A percentile compares a stretch with the other conserved stretches of the same genome.
These are phyloP conservation scores for Ogataea paradorogensis DNA, from an alignment of 805 yeast genomes.

Conservation along the genomic window DNA sequence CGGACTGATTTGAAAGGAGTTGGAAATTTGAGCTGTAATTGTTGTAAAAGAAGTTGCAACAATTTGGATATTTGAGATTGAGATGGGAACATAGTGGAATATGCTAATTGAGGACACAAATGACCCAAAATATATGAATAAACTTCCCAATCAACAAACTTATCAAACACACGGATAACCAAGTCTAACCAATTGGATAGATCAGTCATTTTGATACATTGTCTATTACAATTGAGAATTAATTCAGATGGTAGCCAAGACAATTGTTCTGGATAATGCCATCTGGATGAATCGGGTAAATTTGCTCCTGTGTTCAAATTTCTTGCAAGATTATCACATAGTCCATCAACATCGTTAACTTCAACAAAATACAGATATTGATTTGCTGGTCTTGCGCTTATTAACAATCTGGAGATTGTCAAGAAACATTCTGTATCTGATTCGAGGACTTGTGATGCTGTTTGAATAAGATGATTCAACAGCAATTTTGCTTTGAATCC, in stretches of 20 bases:
- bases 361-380: constrained; percentile 46
- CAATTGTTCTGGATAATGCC: constrained; percentile 63
- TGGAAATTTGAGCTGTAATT: constrained; percentile 51
- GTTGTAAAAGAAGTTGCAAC: constrained; percentile 49
- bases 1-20: constrained; percentile 38
- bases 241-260: constrained; percentile 45
- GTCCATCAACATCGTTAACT: constrained; percentile 62
- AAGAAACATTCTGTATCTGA: constrained; percentile 34
- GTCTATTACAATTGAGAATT: constrained; percentile 39
- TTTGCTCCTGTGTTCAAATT: constrained; percentile 33
- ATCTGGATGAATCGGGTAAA: constrained; percentile 33
- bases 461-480: constrained; percentile 12
- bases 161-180: constrained; percentile 47
- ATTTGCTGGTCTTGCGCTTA: constrained; percentile 46
- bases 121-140: constrained; percentile 67
- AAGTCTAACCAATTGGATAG: constrained; percentile 51
- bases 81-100: constrained; percentile 49
- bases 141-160: constrained; percentile 65
- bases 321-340: constrained; percentile 58
- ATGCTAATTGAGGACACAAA: constrained; percentile 67
- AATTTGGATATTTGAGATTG: constrained; percentile 42
- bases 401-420: constrained; percentile 48
- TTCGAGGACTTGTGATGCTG: constrained; percentile 11
- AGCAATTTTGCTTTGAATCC: constrained; percentile 10
- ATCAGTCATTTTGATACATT: constrained; percentile 31